Conservation (phyloP, 1,284 basidiomycete species). For the Inonotus obliquus region DNA sequence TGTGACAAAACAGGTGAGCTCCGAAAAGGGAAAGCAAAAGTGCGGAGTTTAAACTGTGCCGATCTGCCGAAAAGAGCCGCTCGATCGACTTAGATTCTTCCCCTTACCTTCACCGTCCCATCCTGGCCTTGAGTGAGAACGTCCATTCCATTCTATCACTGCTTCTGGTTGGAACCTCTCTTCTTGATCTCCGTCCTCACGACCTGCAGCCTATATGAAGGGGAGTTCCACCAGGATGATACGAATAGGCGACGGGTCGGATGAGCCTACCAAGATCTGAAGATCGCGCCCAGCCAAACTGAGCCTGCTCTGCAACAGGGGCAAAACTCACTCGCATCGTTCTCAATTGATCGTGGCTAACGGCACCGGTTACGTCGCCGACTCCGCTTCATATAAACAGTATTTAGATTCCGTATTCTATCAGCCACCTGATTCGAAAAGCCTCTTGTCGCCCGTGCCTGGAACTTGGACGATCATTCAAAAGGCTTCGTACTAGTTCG, state of each 20-base stretch:
- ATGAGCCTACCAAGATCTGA: not conserved
- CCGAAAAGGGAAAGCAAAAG: not conserved
- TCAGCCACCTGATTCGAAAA: constrained; percentile 7
- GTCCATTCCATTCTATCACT: not conserved
- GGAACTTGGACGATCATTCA: not conserved
- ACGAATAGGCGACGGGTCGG: not conserved
- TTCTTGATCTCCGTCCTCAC: not conserved
- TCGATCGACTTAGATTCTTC: not conserved
- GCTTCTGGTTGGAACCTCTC: not conserved
- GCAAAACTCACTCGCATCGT: not conserved
- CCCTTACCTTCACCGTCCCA: not conserved
- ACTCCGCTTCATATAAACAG: not conserved
- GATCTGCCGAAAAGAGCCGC: constrained; percentile 2
- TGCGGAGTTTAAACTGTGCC: constrained; percentile 7
- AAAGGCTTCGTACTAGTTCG: not conserved
- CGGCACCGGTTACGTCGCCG: not conserved
- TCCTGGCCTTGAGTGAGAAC: not conserved
- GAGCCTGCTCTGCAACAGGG: not conserved
- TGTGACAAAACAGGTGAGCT: not conserved
- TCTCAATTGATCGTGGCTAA: not conserved
- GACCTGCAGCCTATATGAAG: not conserved
- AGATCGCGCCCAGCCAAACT: not conserved
- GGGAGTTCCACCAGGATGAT: not conserved
- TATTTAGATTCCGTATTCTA: not conserved
- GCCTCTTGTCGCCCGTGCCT: constrained; percentile 7